Evolutionary conservation across 192 early-diverging fungal genomes (phyloP).

Genomic region (Umbelopsis sp.): DNA sequence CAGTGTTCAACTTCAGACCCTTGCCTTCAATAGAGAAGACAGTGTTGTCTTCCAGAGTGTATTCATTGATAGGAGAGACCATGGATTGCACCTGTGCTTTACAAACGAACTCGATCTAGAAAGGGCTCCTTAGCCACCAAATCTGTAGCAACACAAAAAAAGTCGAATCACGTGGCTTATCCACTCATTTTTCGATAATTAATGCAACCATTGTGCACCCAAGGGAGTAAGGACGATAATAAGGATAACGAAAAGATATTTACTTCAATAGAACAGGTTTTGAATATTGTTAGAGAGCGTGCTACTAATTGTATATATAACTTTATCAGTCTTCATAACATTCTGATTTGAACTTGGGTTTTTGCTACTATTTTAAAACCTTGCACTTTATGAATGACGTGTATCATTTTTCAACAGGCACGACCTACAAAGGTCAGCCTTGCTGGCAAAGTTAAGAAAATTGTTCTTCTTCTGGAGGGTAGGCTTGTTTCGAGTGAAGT

Average conservation of each 20-base stretch:
- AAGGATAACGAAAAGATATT: no score
- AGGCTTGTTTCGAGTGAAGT: constrained; percentile 27
- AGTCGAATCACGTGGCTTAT: neutral
- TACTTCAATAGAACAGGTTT: no score
- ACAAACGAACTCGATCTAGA: constrained; percentile 8
- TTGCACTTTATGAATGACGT: neutral
- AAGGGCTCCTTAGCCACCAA: no score
- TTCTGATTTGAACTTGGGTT: no score
- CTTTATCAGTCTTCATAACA: no score
- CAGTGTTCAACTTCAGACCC: constrained; percentile 86
- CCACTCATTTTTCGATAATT: no score
- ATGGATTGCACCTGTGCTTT: constrained; percentile 19
- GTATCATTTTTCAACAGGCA: neutral
- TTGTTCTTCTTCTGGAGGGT: constrained; percentile 31
- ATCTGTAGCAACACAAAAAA: neutral
- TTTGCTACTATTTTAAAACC: neutral
- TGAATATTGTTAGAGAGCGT: no score
- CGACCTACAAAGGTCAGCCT: neutral
- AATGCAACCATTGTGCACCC: no score
- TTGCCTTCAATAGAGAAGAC: constrained; percentile 87
- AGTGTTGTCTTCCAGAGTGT: constrained; percentile 37
- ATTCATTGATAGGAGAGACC: constrained; percentile 38
- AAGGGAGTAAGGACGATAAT: no score
- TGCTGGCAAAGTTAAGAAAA: neutral
- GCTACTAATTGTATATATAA: no score